Percentiles rank a stretch among this genome's conserved stretches.
These are phyloP conservation scores for Calonectria montana DNA, from an alignment of 2,329 filamentous ascomycete genomes.

Conservation along the genomic window DNA sequence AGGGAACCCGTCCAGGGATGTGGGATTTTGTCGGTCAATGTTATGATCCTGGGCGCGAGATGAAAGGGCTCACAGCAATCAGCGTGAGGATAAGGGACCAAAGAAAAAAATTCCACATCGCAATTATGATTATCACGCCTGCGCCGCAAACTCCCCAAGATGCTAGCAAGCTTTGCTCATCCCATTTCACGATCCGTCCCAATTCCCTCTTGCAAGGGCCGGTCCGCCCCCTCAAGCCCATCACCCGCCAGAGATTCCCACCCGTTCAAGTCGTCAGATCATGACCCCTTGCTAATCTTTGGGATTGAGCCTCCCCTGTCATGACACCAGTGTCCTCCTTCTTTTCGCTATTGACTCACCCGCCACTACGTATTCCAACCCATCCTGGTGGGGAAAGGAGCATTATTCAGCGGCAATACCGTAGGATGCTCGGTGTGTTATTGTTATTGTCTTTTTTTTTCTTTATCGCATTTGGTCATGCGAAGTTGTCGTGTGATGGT, in stretches of 20 bases:
- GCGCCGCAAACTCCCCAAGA: background rate
- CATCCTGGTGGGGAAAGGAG: background rate
- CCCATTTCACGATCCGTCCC: conserved; percentile 3
- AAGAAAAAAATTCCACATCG: background rate
- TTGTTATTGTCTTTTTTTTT: background rate
- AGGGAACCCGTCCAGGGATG: background rate
- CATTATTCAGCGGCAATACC: background rate
- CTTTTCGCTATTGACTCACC: too few species aligned
- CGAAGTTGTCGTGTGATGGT: background rate
- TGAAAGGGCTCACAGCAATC: background rate
- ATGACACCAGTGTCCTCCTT: background rate
- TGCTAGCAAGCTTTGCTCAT: background rate
- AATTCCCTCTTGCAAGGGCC: background rate
- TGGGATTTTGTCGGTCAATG: background rate
- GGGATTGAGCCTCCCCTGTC: background rate
- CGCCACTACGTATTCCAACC: too few species aligned
- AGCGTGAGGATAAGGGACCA: background rate
- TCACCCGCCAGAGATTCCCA: conserved; percentile 1
- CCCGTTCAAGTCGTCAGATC: conserved; percentile 13
- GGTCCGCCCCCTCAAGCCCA: background rate
- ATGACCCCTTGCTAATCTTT: conserved; percentile 18
- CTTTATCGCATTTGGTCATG: background rate
- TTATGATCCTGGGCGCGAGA: background rate
- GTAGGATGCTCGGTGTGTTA: background rate
- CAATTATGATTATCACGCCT: background rate